A percentile compares a stretch with the other conserved stretches of the same genome.
Conservation (phyloP, 1,284 basidiomycete genomes). For the Ganoderma lucidum region DNA sequence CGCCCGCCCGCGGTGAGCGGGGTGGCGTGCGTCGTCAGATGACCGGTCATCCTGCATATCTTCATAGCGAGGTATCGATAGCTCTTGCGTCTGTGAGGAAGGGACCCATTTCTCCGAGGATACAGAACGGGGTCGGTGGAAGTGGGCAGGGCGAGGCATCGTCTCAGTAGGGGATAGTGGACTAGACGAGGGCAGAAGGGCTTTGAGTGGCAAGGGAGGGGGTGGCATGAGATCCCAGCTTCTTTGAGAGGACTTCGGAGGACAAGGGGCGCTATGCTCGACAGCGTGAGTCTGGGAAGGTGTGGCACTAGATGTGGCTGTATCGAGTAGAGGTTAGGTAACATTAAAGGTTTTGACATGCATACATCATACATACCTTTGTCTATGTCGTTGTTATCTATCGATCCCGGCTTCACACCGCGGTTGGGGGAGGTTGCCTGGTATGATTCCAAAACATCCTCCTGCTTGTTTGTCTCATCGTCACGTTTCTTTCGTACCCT, state of each 20-base stretch:
- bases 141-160: background rate
- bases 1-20: background rate
- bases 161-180: background rate
- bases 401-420: background rate
- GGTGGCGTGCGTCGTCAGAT: background rate
- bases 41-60: slow-evolving; percentile 2
- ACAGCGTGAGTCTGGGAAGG: background rate
- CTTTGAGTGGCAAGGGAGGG: slow-evolving; percentile 22
- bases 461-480: background rate
- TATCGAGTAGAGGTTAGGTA: background rate
- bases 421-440: background rate
- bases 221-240: slow-evolving; percentile 21
- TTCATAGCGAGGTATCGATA: slow-evolving; percentile 18
- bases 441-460: background rate
- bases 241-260: slow-evolving; percentile 6
- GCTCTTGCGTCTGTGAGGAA: slow-evolving; percentile 38
- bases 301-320: background rate
- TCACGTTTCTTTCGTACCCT: slow-evolving; percentile 1
- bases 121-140: slow-evolving; percentile 3
- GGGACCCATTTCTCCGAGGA: slow-evolving; percentile 31
- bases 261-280: slow-evolving; percentile 20
- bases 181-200: slow-evolving; percentile 7
- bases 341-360: background rate
- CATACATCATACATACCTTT: background rate
- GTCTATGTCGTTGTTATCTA: background rate